These are phyloP conservation scores for Mycena venus DNA, from an alignment of 768 basidiomycete genomes.

Conservation along the genomic window DNA sequence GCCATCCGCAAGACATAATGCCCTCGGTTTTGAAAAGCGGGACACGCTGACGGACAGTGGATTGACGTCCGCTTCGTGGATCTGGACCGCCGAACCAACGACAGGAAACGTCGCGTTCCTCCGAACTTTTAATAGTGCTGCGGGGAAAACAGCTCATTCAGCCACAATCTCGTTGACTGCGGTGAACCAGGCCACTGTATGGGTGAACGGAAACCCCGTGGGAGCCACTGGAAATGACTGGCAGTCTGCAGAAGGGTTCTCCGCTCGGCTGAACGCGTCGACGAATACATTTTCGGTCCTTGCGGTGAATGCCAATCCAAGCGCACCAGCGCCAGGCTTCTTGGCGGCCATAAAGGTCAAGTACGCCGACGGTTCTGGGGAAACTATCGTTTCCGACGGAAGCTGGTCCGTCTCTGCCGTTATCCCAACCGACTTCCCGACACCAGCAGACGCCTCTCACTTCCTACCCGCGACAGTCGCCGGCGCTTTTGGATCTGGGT, in stretches of 20 bases:
- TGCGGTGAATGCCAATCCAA: constrained; percentile 15
- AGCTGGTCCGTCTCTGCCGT: constrained; percentile 10
- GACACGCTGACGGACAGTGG: constrained; percentile 9
- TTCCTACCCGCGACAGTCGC: neutral
- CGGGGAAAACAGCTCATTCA: constrained; percentile 10
- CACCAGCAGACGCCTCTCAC: neutral
- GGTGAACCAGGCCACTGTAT: constrained; percentile 14
- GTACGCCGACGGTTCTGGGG: constrained; percentile 16
- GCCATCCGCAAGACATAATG: constrained; percentile 5
- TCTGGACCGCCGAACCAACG: constrained; percentile 14
- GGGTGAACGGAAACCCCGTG: constrained; percentile 19
- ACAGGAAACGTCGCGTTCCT: constrained; percentile 23
- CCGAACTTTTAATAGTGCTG: neutral
- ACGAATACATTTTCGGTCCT: constrained; percentile 10
- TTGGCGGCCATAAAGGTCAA: constrained; percentile 13
- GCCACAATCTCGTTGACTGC: constrained; percentile 21
- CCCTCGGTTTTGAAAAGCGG: constrained; percentile 8
- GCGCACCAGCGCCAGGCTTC: constrained; percentile 7
- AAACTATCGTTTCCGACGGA: constrained; percentile 16
- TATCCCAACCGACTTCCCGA: constrained; percentile 18
- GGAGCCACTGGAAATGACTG: constrained; percentile 15
- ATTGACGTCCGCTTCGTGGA: constrained; percentile 23
- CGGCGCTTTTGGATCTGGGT: constrained; percentile 4
- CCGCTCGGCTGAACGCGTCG: constrained; percentile 5
- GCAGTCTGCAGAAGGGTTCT: constrained; percentile 11